Percentiles rank a stretch among this genome's conserved stretches.
phyloP scores from a whole-genome alignment of 2,329 filamentous ascomycete genomes.

The Beauveria australis region DNA sequence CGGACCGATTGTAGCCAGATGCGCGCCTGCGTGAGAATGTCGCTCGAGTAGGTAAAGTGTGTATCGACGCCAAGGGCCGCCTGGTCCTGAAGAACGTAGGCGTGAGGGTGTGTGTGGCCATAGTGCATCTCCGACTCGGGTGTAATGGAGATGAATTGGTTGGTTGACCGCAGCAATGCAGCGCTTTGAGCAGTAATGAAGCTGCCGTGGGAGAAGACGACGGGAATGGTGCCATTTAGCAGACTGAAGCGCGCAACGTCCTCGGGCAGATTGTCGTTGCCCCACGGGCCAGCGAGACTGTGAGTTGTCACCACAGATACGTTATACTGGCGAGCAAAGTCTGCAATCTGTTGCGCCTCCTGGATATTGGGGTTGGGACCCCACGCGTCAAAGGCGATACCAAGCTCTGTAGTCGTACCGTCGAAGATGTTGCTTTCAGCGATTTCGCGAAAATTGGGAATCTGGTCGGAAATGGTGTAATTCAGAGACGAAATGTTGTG shows the following conservation, averaged over 20 bases:
- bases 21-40: conserved; percentile 41
- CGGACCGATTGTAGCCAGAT: conserved; percentile 42
- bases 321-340: conserved; percentile 28
- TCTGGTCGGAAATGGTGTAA: conserved; percentile 28
- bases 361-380: conserved; percentile 20
- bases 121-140: conserved; percentile 53
- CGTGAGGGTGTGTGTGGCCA: conserved; percentile 41
- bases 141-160: conserved; percentile 49
- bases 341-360: conserved; percentile 24
- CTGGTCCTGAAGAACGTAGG: conserved; percentile 39
- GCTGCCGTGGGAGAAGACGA: conserved; percentile 44
- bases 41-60: conserved; percentile 42
- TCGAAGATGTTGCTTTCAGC: conserved; percentile 19
- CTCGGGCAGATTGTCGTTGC: background rate
- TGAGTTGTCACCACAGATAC: conserved; percentile 40
- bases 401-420: conserved; percentile 27
- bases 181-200: conserved; percentile 33
- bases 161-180: conserved; percentile 35
- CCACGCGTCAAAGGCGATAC: conserved; percentile 33
- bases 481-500: conserved; percentile 22
- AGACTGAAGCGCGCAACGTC: conserved; percentile 27
- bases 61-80: conserved; percentile 46
- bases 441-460: conserved; percentile 31
- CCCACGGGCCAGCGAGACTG: conserved; percentile 31
- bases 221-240: conserved; percentile 36